Conservation (phyloP, 1,139 yeast species). For the Sugiyamaella xylanicola region DNA sequence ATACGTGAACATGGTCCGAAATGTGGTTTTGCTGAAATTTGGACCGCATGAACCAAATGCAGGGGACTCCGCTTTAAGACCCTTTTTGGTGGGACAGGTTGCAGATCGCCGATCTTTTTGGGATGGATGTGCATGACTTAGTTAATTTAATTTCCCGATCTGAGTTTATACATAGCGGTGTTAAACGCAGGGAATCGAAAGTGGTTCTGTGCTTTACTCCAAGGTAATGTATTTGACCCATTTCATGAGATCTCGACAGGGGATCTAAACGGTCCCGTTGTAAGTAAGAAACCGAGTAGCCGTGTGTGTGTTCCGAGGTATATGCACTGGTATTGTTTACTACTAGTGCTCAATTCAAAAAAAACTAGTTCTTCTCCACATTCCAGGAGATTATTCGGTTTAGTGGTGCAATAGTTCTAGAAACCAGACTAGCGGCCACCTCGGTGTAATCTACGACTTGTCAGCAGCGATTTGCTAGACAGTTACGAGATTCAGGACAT, state of each 20-base stretch:
- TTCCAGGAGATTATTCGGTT: not conserved
- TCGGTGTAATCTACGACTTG: not conserved
- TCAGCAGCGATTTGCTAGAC: not conserved
- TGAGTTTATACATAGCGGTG: not conserved
- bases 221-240: not conserved
- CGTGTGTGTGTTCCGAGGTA: not conserved
- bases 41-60: not conserved
- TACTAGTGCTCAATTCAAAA: not conserved
- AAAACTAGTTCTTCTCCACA: not conserved
- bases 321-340: not conserved
- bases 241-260: not conserved
- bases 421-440: not conserved
- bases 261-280: not conserved
- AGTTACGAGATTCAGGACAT: not conserved
- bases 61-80: constrained; percentile 1
- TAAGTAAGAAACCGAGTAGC: not conserved
- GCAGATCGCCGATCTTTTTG: not conserved
- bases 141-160: not conserved
- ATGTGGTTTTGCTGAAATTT: not conserved
- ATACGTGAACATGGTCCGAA: not conserved
- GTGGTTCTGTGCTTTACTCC: not conserved
- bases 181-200: not conserved
- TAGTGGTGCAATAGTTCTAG: not conserved
- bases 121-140: not conserved
- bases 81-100: not conserved